Conservation (phyloP, 768 basidiomycete species). For the Agrocybe praecox region DNA sequence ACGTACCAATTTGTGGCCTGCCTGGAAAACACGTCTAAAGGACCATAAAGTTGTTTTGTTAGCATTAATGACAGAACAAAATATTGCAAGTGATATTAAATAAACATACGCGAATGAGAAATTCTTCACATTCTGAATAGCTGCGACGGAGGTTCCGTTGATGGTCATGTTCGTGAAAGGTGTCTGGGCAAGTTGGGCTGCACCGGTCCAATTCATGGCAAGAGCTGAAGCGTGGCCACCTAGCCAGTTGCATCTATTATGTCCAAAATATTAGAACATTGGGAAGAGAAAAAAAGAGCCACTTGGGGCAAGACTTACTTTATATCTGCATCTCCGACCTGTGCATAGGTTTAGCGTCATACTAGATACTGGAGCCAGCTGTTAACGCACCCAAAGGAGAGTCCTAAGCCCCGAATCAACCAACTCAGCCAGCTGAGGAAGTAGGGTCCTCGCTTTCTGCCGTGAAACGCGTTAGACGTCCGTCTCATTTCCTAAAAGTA, state of each 20-base stretch:
- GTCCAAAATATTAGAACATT: background rate
- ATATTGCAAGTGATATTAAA: background rate
- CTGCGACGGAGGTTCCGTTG: constrained; percentile 50
- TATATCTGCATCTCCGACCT: constrained; percentile 50
- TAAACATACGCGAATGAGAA: constrained; percentile 65
- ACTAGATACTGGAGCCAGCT: background rate
- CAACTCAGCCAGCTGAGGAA: constrained; percentile 50
- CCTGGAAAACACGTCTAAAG: constrained; percentile 51
- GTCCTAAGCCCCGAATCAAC: constrained; percentile 44
- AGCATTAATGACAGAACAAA: background rate
- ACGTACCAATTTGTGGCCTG: constrained; percentile 68
- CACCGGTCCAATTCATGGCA: constrained; percentile 50
- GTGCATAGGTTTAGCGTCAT: background rate
- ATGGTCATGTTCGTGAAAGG: constrained; percentile 60
- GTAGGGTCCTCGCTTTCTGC: constrained; percentile 55
- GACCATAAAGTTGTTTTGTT: too few species aligned
- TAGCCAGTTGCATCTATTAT: constrained; percentile 55
- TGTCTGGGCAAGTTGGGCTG: constrained; percentile 34
- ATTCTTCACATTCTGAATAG: constrained; percentile 65
- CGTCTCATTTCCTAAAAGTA: background rate
- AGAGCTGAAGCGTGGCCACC: constrained; percentile 44
- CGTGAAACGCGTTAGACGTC: too few species aligned
- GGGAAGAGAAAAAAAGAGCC: background rate
- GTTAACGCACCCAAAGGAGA: constrained; percentile 38
- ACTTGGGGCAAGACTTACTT: constrained; percentile 31